These are phyloP conservation scores for Rhamnella rubrinervis DNA, from an alignment of 331 rosid species.

Conservation along the genomic window DNA sequence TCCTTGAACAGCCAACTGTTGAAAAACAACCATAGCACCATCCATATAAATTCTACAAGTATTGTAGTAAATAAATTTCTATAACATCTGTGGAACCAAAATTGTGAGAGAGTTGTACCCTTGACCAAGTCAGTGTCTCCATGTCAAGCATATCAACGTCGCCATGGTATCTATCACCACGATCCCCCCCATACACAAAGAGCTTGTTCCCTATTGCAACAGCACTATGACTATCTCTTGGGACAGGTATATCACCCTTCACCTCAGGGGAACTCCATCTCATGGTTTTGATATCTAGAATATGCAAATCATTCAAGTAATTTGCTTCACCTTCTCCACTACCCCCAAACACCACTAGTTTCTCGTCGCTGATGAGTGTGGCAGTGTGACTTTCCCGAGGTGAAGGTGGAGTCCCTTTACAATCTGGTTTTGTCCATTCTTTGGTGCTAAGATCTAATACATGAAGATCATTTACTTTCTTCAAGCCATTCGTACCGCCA, in stretches of 20 bases:
- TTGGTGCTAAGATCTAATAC: constrained; percentile 61
- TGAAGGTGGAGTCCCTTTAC: constrained; percentile 73
- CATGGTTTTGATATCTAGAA: constrained; percentile 72
- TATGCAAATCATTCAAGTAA: constrained; percentile 81
- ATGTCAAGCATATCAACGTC: constrained; percentile 74
- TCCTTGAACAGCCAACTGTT: constrained; percentile 79
- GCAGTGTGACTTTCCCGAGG: constrained; percentile 94
- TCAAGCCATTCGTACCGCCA: constrained; percentile 92
- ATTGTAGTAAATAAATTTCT: not conserved
- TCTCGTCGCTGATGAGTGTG: constrained; percentile 66
- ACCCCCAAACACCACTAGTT: constrained; percentile 81
- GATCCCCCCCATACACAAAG: constrained; percentile 88
- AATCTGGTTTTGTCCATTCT: constrained; percentile 70
- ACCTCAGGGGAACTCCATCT: constrained; percentile 68
- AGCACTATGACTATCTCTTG: constrained; percentile 85
- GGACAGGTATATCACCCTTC: constrained; percentile 75
- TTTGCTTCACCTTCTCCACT: constrained; percentile 92
- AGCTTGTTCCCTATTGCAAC: constrained; percentile 73
- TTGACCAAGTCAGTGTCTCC: constrained; percentile 84
- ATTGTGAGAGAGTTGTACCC: constrained; percentile 39
- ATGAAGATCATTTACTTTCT: constrained; percentile 81
- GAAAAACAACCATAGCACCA: constrained; percentile 24
- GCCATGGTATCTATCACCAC: constrained; percentile 84
- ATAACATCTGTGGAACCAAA: not conserved
- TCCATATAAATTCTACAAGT: not conserved